Percentiles rank a stretch among this genome's conserved stretches.
phyloP scores from a whole-genome alignment of 139 green algal genomes.

The Pleodorina starrii region DNA sequence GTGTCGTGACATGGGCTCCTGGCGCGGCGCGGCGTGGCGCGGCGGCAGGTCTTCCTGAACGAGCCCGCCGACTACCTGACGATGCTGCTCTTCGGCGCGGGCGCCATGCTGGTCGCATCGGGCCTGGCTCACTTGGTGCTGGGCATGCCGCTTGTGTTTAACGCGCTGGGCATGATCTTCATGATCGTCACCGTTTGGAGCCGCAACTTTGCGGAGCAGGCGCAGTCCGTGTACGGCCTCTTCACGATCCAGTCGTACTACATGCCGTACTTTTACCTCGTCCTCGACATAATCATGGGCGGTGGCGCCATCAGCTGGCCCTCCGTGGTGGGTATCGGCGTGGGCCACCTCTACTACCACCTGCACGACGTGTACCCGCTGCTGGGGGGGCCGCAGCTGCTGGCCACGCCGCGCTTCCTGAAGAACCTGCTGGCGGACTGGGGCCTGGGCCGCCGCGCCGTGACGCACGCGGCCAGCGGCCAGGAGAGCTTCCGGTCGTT shows the following conservation, averaged over 20 bases:
- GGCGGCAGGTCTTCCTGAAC: too few relatives aligned
- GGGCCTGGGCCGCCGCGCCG: slow-evolving; percentile 17
- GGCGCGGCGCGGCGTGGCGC: too few relatives aligned
- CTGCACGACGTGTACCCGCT: slow-evolving; percentile 47
- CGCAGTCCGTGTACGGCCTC: slow-evolving; percentile 74
- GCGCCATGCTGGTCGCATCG: slow-evolving; percentile 8
- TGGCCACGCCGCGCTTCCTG: slow-evolving; percentile 49
- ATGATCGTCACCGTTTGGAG: slow-evolving; percentile 79
- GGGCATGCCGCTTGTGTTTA: slow-evolving; percentile 24
- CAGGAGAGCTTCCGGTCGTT: slow-evolving; percentile 50
- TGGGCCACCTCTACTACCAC: slow-evolving; percentile 77
- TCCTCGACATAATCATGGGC: slow-evolving; percentile 68
- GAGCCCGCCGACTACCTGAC: slow-evolving; percentile 77
- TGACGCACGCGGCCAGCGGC: slow-evolving; percentile 7
- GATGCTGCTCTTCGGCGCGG: slow-evolving; percentile 74
- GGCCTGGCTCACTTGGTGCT: slow-evolving; percentile 32
- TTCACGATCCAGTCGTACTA: slow-evolving; percentile 78
- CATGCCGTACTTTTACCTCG: slow-evolving; percentile 78
- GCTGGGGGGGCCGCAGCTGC: slow-evolving; percentile 15
- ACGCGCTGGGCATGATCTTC: slow-evolving; percentile 65
- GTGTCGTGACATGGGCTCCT: too few relatives aligned
- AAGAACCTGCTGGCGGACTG: slow-evolving; percentile 44
- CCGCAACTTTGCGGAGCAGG: slow-evolving; percentile 67
- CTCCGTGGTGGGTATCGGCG: slow-evolving; percentile 70
- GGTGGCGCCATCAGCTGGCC: slow-evolving; percentile 44